Percentiles rank a stretch among this genome's conserved stretches.
Conservation (phyloP, 176 grass and related monocot genomes). For the Paspalum notatum region DNA sequence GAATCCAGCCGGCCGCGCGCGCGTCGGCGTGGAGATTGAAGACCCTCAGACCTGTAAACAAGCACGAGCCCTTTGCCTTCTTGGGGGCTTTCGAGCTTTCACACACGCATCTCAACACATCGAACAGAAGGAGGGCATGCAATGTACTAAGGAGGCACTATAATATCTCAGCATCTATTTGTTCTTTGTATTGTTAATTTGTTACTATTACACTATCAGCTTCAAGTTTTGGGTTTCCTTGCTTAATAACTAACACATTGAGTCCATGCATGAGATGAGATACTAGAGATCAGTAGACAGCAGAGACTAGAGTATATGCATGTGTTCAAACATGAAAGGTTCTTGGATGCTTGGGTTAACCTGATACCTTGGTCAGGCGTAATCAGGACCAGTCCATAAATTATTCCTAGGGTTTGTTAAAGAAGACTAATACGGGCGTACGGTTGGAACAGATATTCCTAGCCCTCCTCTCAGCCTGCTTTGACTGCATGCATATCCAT, state of each 20-base stretch:
- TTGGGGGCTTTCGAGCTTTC: neutral
- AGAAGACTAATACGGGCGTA: conserved; percentile 38
- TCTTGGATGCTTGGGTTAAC: conserved; percentile 40
- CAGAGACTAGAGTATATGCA: no score
- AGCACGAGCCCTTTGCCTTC: neutral
- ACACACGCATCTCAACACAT: neutral
- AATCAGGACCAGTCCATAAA: conserved; percentile 42
- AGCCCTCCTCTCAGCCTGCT: conserved; percentile 27
- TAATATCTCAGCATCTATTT: no score
- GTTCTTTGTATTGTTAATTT: no score
- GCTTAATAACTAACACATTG: neutral
- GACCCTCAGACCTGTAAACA: conserved; percentile 18
- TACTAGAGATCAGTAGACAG: no score
- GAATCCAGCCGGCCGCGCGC: conserved; percentile 12
- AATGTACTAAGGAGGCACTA: no score
- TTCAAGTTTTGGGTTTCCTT: no score
- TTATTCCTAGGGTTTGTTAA: conserved; percentile 52
- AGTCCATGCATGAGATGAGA: neutral
- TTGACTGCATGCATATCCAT: conserved; percentile 42
- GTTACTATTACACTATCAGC: no score
- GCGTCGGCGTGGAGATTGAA: conserved; percentile 9
- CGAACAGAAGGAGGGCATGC: neutral
- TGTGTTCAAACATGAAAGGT: neutral
- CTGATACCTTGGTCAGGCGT: conserved; percentile 29
- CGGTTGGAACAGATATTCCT: conserved; percentile 48